Percentiles rank a stretch among this genome's conserved stretches.
Conservation (phyloP, 352 stramenopile species). For the Aphanomyces cochlioides region DNA sequence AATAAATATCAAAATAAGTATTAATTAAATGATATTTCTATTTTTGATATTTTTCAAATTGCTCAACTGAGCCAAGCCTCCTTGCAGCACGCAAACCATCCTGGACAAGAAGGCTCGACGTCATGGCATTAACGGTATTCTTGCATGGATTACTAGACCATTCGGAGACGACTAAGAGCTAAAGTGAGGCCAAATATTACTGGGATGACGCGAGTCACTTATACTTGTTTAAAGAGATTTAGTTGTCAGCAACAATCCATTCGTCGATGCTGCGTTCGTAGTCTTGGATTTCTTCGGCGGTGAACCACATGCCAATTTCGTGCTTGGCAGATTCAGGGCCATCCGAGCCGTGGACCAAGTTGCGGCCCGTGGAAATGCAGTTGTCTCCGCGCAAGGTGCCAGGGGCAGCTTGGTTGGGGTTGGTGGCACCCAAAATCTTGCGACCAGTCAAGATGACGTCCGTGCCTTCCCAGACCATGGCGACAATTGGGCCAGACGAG, state of each 20-base stretch:
- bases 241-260: slow-evolving; percentile 89
- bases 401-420: slow-evolving; percentile 91
- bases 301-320: slow-evolving; percentile 94
- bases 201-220: too few species aligned
- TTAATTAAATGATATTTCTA: too few species aligned
- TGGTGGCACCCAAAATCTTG: slow-evolving; percentile 94
- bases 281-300: slow-evolving; percentile 86
- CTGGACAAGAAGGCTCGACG: too few species aligned
- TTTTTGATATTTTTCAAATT: too few species aligned
- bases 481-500: slow-evolving; percentile 92
- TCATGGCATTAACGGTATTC: too few species aligned
- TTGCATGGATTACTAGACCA: too few species aligned
- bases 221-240: slow-evolving; percentile 27
- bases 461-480: slow-evolving; percentile 93
- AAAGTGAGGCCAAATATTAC: too few species aligned
- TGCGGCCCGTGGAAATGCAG: slow-evolving; percentile 87
- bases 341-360: slow-evolving; percentile 92
- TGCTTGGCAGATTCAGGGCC: slow-evolving; percentile 88
- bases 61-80: too few species aligned
- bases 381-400: slow-evolving; percentile 94
- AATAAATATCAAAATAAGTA: not conserved
- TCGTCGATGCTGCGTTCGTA: slow-evolving; percentile 83
- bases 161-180: too few species aligned
- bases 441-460: slow-evolving; percentile 92
- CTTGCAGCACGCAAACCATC: too few species aligned